Base-by-base conservation (phyloP, 805 yeast genomes). In the Candida glaebosa region DNA sequence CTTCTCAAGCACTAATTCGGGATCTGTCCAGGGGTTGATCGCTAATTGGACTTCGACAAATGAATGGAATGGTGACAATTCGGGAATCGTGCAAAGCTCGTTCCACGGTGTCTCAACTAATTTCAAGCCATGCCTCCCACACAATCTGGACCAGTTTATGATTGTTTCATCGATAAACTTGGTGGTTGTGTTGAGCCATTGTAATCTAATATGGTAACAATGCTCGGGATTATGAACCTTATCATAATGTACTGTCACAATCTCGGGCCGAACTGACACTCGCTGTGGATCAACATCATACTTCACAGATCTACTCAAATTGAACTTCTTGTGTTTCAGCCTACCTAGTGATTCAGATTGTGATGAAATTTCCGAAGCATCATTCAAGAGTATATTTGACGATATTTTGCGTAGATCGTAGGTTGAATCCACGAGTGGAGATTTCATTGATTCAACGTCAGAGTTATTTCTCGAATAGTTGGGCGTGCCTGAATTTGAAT, bases 201-300 rank as follows among this genome's bases (percentile, higher is more conserved):
- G 97, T 10, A 91, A 60, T 36, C 96, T 71, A 24, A 93, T 75
- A 55, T 91, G 98, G 66, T 82, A 93, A 56, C 97, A 90, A 53
- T 90, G 96, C 50, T 86, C 91, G 0, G 97, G 96, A 56, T 90
- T 91, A 58, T 89, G 96, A 3, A 90, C 90, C 34, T 82, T 75
- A 57, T 93, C 99, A 54, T 87, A 87, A 61, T 91, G 97, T 1
- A 93, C 88, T 4, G 81, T 79, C 34, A 89, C 70, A 2, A 81
- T 61, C 51, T 93, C 99, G 0, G 84, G 84, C 42, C 89, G 78
- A 59, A 80, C 81, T 0, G 96, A 87, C 45, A 79, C 73, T 2
- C 71, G 67, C 20, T 73, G 65, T 0, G 91, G 86, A 56, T 93
- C 99, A 14, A 88, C 76, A 57, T 91, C 87, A 50, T 78, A 78